Conservation (phyloP, 129 eudicot genomes). For the Scalesia atractyloides region DNA sequence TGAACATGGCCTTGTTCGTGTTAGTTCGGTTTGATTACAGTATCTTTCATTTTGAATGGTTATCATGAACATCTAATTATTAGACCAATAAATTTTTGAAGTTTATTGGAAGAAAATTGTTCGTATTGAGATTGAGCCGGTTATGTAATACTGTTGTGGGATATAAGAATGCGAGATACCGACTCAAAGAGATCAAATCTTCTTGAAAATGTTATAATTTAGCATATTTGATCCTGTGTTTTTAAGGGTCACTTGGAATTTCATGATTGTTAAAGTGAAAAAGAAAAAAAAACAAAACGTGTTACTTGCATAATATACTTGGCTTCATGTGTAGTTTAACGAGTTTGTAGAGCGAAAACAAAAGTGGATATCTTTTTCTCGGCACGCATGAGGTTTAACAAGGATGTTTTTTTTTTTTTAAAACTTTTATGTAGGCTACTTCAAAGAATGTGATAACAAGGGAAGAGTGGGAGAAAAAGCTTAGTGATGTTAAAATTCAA, state of each 20-base stretch:
- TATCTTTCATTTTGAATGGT: neutral
- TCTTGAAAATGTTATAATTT: neutral
- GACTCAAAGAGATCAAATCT: neutral
- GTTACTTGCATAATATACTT: neutral
- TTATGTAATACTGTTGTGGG: neutral
- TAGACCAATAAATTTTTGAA: neutral
- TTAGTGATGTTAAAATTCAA: slow-evolving; percentile 67
- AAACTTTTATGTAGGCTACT: slow-evolving; percentile 61
- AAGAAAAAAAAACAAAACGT: neutral
- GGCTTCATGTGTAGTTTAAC: neutral
- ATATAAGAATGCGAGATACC: neutral
- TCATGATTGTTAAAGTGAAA: neutral
- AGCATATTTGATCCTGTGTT: neutral
- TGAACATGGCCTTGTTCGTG: too few species aligned
- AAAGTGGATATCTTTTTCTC: neutral
- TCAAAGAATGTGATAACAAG: slow-evolving; percentile 85
- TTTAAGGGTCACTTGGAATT: neutral
- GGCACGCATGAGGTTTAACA: slow-evolving; percentile 8
- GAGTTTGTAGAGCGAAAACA: too few species aligned
- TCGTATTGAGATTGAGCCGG: neutral
- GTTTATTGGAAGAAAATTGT: neutral
- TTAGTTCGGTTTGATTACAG: too few species aligned
- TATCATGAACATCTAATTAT: neutral
- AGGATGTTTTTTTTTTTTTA: neutral
- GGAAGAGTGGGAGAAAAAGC: slow-evolving; percentile 97